These are phyloP conservation scores for Aspergillus quadricinctus DNA, from an alignment of 2,329 filamentous ascomycete species.

Conservation along the genomic window DNA sequence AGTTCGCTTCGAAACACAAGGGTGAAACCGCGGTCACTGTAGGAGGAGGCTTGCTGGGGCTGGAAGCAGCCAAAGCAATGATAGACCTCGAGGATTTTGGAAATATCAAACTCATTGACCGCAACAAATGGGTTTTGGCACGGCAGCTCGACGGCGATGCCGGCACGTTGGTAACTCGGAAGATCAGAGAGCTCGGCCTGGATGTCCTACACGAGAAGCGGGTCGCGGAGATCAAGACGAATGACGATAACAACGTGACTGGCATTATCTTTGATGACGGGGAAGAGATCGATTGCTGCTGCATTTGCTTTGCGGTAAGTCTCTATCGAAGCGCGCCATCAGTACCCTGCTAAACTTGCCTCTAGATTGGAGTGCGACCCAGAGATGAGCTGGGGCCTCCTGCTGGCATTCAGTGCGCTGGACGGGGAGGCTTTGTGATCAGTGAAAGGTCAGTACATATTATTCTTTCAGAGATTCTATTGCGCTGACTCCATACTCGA, in stretches of 20 bases:
- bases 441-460: conserved; percentile 31
- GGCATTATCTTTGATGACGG: conserved; percentile 80
- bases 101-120: conserved; percentile 73
- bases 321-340: not conserved
- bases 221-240: conserved; percentile 67
- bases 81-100: conserved; percentile 73
- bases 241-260: conserved; percentile 62
- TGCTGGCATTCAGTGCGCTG: conserved; percentile 67
- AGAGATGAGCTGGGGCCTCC: conserved; percentile 70
- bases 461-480: not conserved
- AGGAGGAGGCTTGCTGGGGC: conserved; percentile 76
- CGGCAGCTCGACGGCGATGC: conserved; percentile 79
- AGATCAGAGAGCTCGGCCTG: conserved; percentile 72
- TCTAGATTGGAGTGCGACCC: conserved; percentile 70
- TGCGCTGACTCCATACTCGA: not conserved
- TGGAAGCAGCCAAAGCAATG: conserved; percentile 91
- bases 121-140: conserved; percentile 76
- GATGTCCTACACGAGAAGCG: conserved; percentile 75
- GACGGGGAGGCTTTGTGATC: conserved; percentile 66
- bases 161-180: conserved; percentile 74
- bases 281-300: conserved; percentile 69
- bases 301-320: conserved; percentile 73
- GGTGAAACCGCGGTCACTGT: conserved; percentile 71
- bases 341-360: conserved; percentile 1
- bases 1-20: conserved; percentile 62